A percentile compares a stretch with the other conserved stretches of the same genome.
phyloP scores from a whole-genome alignment of 176 grass and related monocot species.

The Saccharum spontaneum region DNA sequence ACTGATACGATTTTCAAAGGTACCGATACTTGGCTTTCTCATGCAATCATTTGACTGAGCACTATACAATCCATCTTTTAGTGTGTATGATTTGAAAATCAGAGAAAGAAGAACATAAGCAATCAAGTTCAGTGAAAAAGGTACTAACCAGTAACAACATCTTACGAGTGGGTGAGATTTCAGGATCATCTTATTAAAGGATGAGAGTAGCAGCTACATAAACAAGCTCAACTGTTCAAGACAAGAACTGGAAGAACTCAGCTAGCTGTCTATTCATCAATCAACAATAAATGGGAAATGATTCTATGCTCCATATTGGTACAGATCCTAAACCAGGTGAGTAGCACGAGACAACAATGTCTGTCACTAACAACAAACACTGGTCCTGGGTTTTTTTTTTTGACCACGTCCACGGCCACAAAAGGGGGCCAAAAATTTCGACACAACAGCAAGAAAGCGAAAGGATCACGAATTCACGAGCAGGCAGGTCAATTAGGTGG shows the following conservation, averaged over 20 bases:
- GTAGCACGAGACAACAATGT: not conserved
- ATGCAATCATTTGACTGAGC: slow-evolving; percentile 35
- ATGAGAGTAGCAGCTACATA: not conserved
- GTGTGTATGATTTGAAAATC: slow-evolving; percentile 13
- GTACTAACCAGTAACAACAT: not conserved
- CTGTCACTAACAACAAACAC: slow-evolving; percentile 10
- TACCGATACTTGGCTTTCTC: slow-evolving; percentile 8
- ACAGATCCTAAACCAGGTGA: not conserved
- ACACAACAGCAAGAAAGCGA: slow-evolving; percentile 19
- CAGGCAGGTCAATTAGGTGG: slow-evolving; percentile 3
- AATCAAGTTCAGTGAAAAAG: slow-evolving; percentile 11
- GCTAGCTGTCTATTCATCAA: not conserved
- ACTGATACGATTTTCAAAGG: slow-evolving; percentile 22
- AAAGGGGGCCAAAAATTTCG: not conserved
- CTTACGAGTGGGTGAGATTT: slow-evolving; percentile 14
- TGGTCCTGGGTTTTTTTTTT: not conserved
- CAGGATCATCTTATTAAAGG: not conserved
- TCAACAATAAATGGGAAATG: not conserved
- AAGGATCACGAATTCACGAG: not conserved
- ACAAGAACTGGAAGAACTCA: not conserved
- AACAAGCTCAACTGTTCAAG: not conserved
- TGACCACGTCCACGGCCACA: slow-evolving; percentile 11
- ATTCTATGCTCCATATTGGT: not conserved
- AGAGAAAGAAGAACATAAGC: not conserved
- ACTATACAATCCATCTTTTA: slow-evolving; percentile 22